Base-by-base conservation (phyloP, 2,329 filamentous ascomycete genomes). In the Beauveria sp. region DNA sequence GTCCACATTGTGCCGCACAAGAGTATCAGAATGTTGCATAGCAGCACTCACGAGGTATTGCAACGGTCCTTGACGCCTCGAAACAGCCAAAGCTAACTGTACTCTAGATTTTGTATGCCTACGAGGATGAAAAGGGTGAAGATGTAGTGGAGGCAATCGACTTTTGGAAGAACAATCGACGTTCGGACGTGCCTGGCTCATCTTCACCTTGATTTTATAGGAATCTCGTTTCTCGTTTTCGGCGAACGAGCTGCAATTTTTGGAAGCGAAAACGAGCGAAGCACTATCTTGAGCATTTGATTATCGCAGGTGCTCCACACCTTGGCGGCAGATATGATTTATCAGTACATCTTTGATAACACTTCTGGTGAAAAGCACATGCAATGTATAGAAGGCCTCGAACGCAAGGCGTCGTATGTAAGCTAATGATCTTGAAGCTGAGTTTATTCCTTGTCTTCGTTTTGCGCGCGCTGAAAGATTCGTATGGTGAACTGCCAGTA, bases 11-110 rank as follows among this genome's bases (percentile, higher is more conserved):
- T 98, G 72, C 96, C 93, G 62, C 92, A 93, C 70, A 96, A 91
- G 82, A 97, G 96, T 71, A 96, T 97, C 70, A 86, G 95, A 70
- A 97, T 98, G 92, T 81, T 99, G 67, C 95, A 99, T 77, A 93
- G 92, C 73, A 96, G 91, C 70, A 96, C 93, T 63, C 87, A 96
- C 79, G 95, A 99, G 87, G 95, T 96, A 79, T 45, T 56, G 24
- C 30, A n/a, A 20, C 40, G n/a, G 20, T 18, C n/a, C 34, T 30
- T 34, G 20, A 18, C 10, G 14, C 52, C 22, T 18, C 8, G 20
- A 3, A 40, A 54, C 8, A 30, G 49, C 10, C 16, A 14, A 56
- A 50, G 51, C 58, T 69, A 62, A 70, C 60, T 42, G 26, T 22
- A 1, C 46, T n/a, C 8, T 46, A 99, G 95, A 98, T 99, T 68